Evolutionary conservation across 768 basidiomycete species (phyloP), one percentile per base, ranked within the genome.

Genomic region (Pleurotus platypus): DNA sequence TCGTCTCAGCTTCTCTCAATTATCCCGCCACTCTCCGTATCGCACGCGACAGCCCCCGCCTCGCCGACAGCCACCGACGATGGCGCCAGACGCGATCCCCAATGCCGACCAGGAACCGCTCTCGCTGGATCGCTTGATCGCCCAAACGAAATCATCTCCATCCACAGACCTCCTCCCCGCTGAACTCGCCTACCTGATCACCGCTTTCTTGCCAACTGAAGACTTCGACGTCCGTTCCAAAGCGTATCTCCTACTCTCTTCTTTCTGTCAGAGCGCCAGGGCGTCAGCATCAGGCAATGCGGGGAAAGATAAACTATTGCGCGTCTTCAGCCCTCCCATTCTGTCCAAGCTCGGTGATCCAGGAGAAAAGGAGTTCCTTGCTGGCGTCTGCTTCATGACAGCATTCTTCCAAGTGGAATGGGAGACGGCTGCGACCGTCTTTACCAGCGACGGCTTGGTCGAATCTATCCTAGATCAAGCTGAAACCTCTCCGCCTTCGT

Each of bases 351-450:
- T 93, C 8, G 72, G 79, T 35, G 85, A 86, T 46, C 78, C 81
- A 2, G 74, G 81, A 16, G 85, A 89, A 67, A 57, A 64, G 9
- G 74, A 76, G 37, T 69, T 84, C 24, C 70, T 87, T 15, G 70
- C 74, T 12, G 85, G 84, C 9, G 70, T 89, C 39, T 78, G 83
- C 1, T 87, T 92, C 67, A 75, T 94, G 49, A 75, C 80, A n/a
- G 90, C 90, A 0, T 73, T 95, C 16, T 92, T 93, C 64, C 90
- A 93, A 66, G 83, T 93, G n/a, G 90, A 92, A 62, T 80, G 84
- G 70, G 72, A 78, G 51, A 73, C 83, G 1, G 92, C 90, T 8
- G 75, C 85, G 8, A 62, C 76, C 20, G 83, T 95, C 54, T 84
- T 94, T 57, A 69, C 73, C 38, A 75, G 78, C 49, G 86, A 90